Evolutionary conservation across 2,329 filamentous ascomycete species (phyloP), one percentile per base, ranked within the genome.

Genomic region (Colletotrichum horii): DNA sequence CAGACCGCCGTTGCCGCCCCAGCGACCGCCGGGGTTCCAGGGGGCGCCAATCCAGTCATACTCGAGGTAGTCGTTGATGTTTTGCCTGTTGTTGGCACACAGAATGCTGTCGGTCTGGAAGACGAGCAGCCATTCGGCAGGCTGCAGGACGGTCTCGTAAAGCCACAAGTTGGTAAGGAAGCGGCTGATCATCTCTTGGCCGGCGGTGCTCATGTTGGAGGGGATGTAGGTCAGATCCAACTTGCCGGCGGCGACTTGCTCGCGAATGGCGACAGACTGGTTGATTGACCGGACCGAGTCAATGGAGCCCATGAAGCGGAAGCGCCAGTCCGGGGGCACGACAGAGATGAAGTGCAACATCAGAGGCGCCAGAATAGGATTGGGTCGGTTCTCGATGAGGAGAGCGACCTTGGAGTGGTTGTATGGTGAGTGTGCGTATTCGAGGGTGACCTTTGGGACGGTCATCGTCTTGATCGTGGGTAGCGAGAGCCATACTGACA

Each of bases 81-180:
- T 86, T 70, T 82, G 82, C 66, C 80, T 81, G 70, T 85, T 87
- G 79, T 91, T 91, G 77, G 89, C 88, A 79, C 90, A 91, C 56
- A 91, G 81, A 75, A 91, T 89, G 77, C 86, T 88, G 82, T 91
- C 90, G 68, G 87, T 87, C 83, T 89, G 88, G 82, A 91, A 91
- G 26, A 90, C 80, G 28, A 91, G 84, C 36, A 91, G 81, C 86
- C 87, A 89, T 81, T 91, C 89, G 15, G 88, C 88, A 1, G 88
- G 86, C 64, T 83, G 82, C 32, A 91, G 81, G 8, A 88, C 84
- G 4, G 78, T 80, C 78, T 91, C 87, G 81, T 91, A 91, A 4
- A 91, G 83, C 85, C 88, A 89, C 28, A 86, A 79, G 19, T 81
- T 88, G 6, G 90, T 91, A 56, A 91, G 82, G 76, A 90, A 89